phyloP scores from a whole-genome alignment of 805 yeast species.

The Cephaloascus albidus region DNA sequence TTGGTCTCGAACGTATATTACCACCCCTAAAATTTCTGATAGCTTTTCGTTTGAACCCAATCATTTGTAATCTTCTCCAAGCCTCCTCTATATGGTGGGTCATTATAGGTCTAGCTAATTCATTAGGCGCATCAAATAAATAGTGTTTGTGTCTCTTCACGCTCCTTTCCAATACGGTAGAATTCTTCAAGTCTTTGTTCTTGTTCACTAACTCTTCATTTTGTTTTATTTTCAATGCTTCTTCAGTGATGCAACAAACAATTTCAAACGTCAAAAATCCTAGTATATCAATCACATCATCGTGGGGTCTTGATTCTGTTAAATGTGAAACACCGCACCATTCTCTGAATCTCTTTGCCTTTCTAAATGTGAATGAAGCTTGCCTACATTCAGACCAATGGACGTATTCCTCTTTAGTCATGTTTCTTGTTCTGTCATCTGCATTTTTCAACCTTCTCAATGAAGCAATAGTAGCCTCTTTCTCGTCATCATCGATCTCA shows the following conservation, averaged over 20 bases:
- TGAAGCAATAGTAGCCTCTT: slow-evolving; percentile 84
- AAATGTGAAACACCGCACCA: slow-evolving; percentile 87
- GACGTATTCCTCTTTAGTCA: slow-evolving; percentile 96
- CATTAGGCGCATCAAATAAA: slow-evolving; percentile 84
- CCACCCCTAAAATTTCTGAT: slow-evolving; percentile 69
- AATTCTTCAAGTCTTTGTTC: slow-evolving; percentile 7
- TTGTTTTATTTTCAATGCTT: slow-evolving; percentile 73
- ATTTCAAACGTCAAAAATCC: slow-evolving; percentile 96
- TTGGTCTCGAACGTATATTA: slow-evolving; percentile 39
- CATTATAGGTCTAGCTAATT: slow-evolving; percentile 65
- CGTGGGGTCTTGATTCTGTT: slow-evolving; percentile 87
- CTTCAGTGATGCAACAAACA: slow-evolving; percentile 90
- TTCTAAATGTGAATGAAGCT: slow-evolving; percentile 91
- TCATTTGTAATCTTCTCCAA: slow-evolving; percentile 67
- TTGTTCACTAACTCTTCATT: slow-evolving; percentile 46
- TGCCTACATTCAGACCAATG: slow-evolving; percentile 99
- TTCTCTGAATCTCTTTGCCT: slow-evolving; percentile 88
- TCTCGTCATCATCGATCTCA: slow-evolving; percentile 78
- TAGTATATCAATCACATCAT: slow-evolving; percentile 90
- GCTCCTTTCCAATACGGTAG: slow-evolving; percentile 5
- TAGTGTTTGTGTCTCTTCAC: slow-evolving; percentile 22
- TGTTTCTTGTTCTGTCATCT: slow-evolving; percentile 83
- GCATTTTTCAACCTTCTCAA: slow-evolving; percentile 82
- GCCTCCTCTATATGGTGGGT: slow-evolving; percentile 85
- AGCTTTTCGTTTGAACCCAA: slow-evolving; percentile 49